Base-by-base conservation (phyloP, 805 yeast genomes). In the Saturnispora sekii region DNA sequence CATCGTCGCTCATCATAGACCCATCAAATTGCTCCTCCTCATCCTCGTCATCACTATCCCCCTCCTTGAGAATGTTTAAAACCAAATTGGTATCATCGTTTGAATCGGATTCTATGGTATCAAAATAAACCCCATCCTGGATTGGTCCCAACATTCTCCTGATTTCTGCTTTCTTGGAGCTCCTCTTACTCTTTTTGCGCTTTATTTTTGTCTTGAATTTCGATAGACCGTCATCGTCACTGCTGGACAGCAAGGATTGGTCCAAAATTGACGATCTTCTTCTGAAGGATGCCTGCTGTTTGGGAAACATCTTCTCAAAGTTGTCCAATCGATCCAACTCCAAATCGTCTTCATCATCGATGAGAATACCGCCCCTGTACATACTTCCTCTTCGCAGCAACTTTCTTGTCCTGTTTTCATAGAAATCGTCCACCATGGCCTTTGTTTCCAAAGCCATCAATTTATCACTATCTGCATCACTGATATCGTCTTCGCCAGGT, bases 1-100 rank as follows among this genome's bases (percentile, higher is more conserved):
- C 85, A 54, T 89, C 96, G 36, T 93, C 95, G 52, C 84, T 81
- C 45, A 74, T 54, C 18, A 35, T 48, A 5, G 46, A 47, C 21
- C 32, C 45, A 12, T 58, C 68, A 58, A 84, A 80, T 52, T 84
- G 81, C 60, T 84, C 83, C 57, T 81, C 81, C 80, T 88, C 77
- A 35, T 84, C 65, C 54, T 82, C 79, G 4, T 83, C 70, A 55
- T 83, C 89, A 57, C 80, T 49, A 29, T 51, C 53, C 35, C 53
- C 51, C 31, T 45, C 47, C 10, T 40, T 43, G 17, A 46, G 40
- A 7, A 50, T 50, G 32, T 50, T 43, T 11, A 50, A 45, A n/a
- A 44, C 38, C 30, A 42, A 45, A 11, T 45, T 49, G 4, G 50
- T 42, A 10, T 47, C 48, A 17, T 47, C 48, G 33, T 47, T 44